Conservation (phyloP, 2,329 filamentous ascomycete genomes). For the Diaporthe citriasiana region DNA sequence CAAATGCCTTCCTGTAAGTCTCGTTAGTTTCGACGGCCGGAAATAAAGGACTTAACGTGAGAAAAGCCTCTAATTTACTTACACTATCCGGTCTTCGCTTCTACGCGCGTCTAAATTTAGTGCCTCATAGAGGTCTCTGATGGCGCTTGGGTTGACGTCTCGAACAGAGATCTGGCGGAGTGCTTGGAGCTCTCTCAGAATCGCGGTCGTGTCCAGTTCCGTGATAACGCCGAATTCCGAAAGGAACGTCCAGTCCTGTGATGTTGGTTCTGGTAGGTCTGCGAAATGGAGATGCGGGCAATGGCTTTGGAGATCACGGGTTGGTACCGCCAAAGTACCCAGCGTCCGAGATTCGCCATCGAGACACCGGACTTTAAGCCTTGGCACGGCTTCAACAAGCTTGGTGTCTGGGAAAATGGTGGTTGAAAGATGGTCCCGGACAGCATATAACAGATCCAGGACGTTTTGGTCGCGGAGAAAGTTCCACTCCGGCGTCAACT, state of each 20-base stretch:
- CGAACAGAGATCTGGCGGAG: neutral
- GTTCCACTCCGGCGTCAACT: neutral
- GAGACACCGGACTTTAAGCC: constrained; percentile 1
- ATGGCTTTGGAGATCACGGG: neutral
- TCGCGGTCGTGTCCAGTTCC: neutral
- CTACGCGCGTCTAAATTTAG: neutral
- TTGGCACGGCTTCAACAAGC: neutral
- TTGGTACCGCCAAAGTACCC: neutral
- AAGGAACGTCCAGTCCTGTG: neutral
- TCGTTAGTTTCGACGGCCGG: neutral
- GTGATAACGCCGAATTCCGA: neutral
- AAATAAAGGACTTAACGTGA: neutral
- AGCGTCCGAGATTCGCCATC: neutral
- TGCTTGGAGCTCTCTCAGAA: neutral
- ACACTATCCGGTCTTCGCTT: neutral
- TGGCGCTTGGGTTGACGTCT: neutral
- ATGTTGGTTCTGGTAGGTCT: neutral
- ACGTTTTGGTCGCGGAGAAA: constrained; percentile 4
- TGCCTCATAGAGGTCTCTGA: neutral
- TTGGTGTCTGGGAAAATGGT: neutral
- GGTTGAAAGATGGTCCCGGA: neutral
- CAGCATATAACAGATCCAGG: neutral
- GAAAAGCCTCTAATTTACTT: neutral
- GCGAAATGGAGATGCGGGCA: neutral
- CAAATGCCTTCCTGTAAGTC: neutral